These are phyloP conservation scores for Andrographis paniculata DNA, from an alignment of 305 asterid genomes.

Conservation along the genomic window DNA sequence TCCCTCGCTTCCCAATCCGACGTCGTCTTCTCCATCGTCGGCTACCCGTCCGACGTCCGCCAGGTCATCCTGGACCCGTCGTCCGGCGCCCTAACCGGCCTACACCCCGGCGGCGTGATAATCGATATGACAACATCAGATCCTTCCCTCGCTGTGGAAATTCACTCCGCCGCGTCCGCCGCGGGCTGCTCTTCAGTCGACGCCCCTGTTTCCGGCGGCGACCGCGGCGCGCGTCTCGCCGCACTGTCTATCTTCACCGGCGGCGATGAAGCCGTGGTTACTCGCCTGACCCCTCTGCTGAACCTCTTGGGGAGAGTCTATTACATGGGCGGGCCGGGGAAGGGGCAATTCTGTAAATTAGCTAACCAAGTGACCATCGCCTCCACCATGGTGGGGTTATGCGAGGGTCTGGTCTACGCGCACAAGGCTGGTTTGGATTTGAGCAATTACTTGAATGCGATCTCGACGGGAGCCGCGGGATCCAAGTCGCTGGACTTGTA, in stretches of 20 bases:
- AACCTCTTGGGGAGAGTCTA: slow-evolving; percentile 55
- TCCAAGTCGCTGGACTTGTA: slow-evolving; percentile 83
- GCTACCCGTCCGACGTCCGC: slow-evolving; percentile 95
- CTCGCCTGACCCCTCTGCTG: slow-evolving; percentile 45
- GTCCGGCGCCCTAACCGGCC: slow-evolving; percentile 70
- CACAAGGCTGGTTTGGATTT: slow-evolving; percentile 77
- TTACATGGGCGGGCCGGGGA: slow-evolving; percentile 88
- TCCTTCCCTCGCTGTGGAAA: slow-evolving; percentile 78
- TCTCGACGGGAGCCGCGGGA: slow-evolving; percentile 88
- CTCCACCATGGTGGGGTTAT: slow-evolving; percentile 82
- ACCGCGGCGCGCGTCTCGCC: slow-evolving; percentile 80
- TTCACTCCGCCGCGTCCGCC: slow-evolving; percentile 53
- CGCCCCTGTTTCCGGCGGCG: slow-evolving; percentile 96
- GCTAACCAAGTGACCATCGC: slow-evolving; percentile 86
- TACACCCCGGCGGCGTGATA: slow-evolving; percentile 56
- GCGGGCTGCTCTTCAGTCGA: slow-evolving; percentile 68
- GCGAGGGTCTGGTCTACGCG: slow-evolving; percentile 79
- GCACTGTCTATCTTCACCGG: slow-evolving; percentile 84
- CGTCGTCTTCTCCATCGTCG: slow-evolving; percentile 87
- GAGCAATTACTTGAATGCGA: slow-evolving; percentile 44
- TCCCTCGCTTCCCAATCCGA: slow-evolving; percentile 72
- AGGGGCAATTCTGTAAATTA: slow-evolving; percentile 84
- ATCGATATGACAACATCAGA: slow-evolving; percentile 93
- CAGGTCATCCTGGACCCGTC: slow-evolving; percentile 70
- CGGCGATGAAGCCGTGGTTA: slow-evolving; percentile 55